These are phyloP conservation scores for Blastomyces gilchristii DNA, from an alignment of 2,329 filamentous ascomycete genomes.

Conservation along the genomic window DNA sequence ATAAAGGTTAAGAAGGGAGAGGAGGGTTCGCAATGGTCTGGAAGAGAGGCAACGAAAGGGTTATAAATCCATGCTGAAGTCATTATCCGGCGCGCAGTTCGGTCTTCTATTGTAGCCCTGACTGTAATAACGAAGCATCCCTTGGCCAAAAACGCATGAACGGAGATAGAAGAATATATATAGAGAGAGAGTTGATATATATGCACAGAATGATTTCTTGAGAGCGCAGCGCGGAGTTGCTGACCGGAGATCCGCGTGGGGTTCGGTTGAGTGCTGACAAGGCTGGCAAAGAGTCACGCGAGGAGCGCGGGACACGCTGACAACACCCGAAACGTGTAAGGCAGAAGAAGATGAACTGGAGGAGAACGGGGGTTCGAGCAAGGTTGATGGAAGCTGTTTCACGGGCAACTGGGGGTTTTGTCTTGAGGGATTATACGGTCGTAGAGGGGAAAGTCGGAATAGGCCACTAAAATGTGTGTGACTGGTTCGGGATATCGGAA, in stretches of 20 bases:
- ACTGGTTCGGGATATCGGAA: neutral
- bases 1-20: constrained; percentile 47
- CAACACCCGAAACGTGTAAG: neutral
- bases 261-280: constrained; percentile 1
- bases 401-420: neutral
- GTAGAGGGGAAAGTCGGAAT: neutral
- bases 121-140: constrained; percentile 2
- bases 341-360: neutral
- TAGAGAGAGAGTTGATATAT: neutral
- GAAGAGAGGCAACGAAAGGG: constrained; percentile 33
- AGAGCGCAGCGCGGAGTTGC: neutral
- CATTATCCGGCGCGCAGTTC: constrained; percentile 18
- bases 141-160: neutral
- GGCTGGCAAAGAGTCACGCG: neutral
- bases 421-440: neutral
- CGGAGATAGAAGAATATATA: neutral
- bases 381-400: neutral
- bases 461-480: neutral
- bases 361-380: neutral
- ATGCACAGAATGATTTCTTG: neutral
- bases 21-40: constrained; percentile 50
- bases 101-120: neutral
- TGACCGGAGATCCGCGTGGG: neutral
- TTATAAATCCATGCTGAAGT: constrained; percentile 23
- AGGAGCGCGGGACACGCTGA: neutral